A percentile compares a stretch with the other conserved stretches of the same genome.
phyloP scores from a whole-genome alignment of 257 asterid genomes.

The Eucommia ulmoides region DNA sequence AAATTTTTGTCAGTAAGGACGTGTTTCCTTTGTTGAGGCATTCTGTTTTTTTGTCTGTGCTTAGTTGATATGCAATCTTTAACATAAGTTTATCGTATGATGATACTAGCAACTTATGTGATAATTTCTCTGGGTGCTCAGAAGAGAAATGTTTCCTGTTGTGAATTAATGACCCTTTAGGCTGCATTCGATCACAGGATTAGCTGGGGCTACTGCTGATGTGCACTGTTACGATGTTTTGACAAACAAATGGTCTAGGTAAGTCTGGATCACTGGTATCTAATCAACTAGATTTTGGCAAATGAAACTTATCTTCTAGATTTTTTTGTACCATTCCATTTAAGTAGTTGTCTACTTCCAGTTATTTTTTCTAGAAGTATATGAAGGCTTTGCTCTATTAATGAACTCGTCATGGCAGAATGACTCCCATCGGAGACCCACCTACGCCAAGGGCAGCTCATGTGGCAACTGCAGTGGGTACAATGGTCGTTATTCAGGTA shows the following conservation, averaged over 20 bases:
- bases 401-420: slow-evolving; percentile 29
- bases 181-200: slow-evolving; percentile 47
- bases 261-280: slow-evolving; percentile 10
- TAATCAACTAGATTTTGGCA: slow-evolving; percentile 1
- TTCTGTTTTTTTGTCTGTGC: no score
- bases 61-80: no score
- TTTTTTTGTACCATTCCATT: slow-evolving; percentile 2
- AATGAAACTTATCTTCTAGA: slow-evolving; percentile 5
- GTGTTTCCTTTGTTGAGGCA: no score
- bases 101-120: slow-evolving; percentile 2
- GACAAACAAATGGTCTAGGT: slow-evolving; percentile 96
- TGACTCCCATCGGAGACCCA: slow-evolving; percentile 97
- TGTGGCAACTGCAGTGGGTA: slow-evolving; percentile 98
- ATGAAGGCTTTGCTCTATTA: slow-evolving; percentile 4
- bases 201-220: slow-evolving; percentile 99
- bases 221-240: slow-evolving; percentile 85
- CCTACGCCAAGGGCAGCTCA: slow-evolving; percentile 99
- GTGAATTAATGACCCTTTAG: background rate
- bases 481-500: slow-evolving; percentile 99
- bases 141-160: background rate
- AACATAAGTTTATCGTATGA: no score
- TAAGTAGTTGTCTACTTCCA: no score
- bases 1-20: no score
- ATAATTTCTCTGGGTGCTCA: slow-evolving; percentile 5
- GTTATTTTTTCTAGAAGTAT: slow-evolving; percentile 8